Percentiles rank a stretch among this genome's conserved stretches.
Evolutionary conservation across 768 basidiomycete species (phyloP).

Genomic region (Tylopilus plumbeoviolaceoides): DNA sequence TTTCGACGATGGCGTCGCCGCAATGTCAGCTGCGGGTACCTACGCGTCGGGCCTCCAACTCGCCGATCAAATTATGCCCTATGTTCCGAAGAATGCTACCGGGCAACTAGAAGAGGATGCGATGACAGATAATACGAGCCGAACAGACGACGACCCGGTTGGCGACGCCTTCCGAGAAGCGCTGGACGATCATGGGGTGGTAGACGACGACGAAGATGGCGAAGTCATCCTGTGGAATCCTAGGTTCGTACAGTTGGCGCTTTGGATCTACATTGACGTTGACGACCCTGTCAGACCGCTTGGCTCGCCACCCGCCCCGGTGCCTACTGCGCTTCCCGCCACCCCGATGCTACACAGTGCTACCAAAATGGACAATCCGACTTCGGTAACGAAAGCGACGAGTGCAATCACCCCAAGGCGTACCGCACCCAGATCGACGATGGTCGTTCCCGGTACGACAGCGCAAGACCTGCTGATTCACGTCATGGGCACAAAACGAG

Average conservation of each 20-base stretch:
- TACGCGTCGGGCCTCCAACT: background rate
- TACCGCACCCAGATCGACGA: slow-evolving; percentile 24
- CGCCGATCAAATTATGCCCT: slow-evolving; percentile 16
- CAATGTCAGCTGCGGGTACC: slow-evolving; percentile 6
- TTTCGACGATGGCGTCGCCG: slow-evolving; percentile 8
- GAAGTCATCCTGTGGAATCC: slow-evolving; percentile 78
- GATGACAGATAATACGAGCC: slow-evolving; percentile 58
- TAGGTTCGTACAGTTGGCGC: slow-evolving; percentile 36
- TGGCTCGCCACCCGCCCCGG: slow-evolving; percentile 16
- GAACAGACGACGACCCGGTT: slow-evolving; percentile 74
- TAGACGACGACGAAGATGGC: slow-evolving; percentile 49
- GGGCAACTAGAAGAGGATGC: slow-evolving; percentile 50
- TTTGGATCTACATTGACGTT: slow-evolving; percentile 2
- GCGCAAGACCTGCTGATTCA: slow-evolving; percentile 65
- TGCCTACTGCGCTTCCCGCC: slow-evolving; percentile 14
- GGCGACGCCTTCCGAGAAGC: slow-evolving; percentile 59
- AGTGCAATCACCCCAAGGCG: slow-evolving; percentile 17
- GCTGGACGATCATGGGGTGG: slow-evolving; percentile 32
- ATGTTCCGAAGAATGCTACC: background rate
- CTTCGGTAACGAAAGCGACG: background rate
- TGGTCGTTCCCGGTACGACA: slow-evolving; percentile 41
- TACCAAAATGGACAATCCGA: slow-evolving; percentile 5
- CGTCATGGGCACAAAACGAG: slow-evolving; percentile 22
- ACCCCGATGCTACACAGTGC: slow-evolving; percentile 13
- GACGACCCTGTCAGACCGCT: slow-evolving; percentile 12